phyloP scores from a whole-genome alignment of 2,329 filamentous ascomycete genomes.

The Karstenula rhodostoma region DNA sequence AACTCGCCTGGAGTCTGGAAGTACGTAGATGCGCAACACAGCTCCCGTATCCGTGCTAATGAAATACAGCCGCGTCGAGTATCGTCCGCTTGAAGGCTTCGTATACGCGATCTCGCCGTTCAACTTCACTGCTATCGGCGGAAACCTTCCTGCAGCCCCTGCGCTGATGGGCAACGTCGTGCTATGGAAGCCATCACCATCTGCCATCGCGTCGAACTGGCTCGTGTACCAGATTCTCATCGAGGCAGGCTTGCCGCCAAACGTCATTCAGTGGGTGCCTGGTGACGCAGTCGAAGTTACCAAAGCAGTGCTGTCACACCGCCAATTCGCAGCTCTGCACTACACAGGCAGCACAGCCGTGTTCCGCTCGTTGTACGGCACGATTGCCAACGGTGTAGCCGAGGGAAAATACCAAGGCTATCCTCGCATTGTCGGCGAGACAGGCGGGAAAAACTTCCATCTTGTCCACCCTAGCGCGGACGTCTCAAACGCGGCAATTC shows the following conservation, averaged over 20 bases:
- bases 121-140: conserved; percentile 96
- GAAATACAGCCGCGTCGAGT: conserved; percentile 72
- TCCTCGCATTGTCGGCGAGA: conserved; percentile 88
- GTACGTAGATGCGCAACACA: conserved; percentile 43
- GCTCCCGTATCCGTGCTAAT: conserved; percentile 26
- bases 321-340: conserved; percentile 87
- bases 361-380: conserved; percentile 86
- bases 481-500: conserved; percentile 77
- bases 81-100: conserved; percentile 91
- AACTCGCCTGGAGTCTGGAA: conserved; percentile 90
- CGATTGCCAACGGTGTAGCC: conserved; percentile 82
- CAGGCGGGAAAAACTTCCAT: conserved; percentile 94
- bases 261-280: conserved; percentile 93
- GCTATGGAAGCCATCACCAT: conserved; percentile 95
- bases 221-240: conserved; percentile 88
- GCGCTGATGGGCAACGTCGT: conserved; percentile 94
- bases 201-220: conserved; percentile 88
- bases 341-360: conserved; percentile 94
- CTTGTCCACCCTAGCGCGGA: conserved; percentile 80
- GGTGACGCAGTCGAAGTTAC: conserved; percentile 88
- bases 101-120: conserved; percentile 94
- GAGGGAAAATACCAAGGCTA: conserved; percentile 85
- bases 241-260: conserved; percentile 86
- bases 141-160: conserved; percentile 82
- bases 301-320: conserved; percentile 76